Evolutionary conservation across 371 early-diverging fungal species (phyloP), one percentile per base, ranked within the genome.

Genomic region (Rhizomucor pusillus): DNA sequence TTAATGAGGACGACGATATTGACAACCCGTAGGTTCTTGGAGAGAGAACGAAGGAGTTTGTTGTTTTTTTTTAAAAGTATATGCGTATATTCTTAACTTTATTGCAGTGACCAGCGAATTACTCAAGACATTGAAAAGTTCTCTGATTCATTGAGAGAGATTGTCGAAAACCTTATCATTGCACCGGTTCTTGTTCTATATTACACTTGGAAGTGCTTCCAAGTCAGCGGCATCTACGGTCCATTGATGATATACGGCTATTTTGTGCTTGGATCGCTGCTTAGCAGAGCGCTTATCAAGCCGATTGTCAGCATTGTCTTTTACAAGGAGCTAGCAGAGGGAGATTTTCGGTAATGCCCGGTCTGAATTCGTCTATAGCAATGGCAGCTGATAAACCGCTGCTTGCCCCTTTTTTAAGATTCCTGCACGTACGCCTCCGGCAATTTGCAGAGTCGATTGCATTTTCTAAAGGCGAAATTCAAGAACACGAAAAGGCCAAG

Each of bases 111-210:
- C 63, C 94, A 93, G 66, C 87, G 95, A 7, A 91, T 94, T 41
- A 80, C 94, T 5, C 92, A 93, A 62, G 97, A 96, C 66, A 80
- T 92, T 12, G 93, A 91, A 57, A 87, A 88, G 54, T 81, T 96
- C 41, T 55, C 91, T 7, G 80, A 79, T 11, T 61, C 83, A 39
- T 50, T 87, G 12, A 74, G 81, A 3, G 62, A 78, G 16, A 81
- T 92, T 25, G 56, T 88, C n/a, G 76, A 89, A 19, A 74, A 82
- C 14, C 63, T 90, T 12, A 72, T 91, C 13, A 80, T 93, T 41
- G 76, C 87, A 10, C 97, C 97, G 6, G 29, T 87, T 36, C 72
- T 93, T 43, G 78, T 93, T 4, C 69, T 69, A 0, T 91, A 87
- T 65, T 94, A 94, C 63, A 86, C 94, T 0, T 87, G 77, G 63